Percentiles rank a stretch among this genome's conserved stretches.
phyloP scores from a whole-genome alignment of 192 early-diverging fungal genomes.

The Coemansia sp. region DNA sequence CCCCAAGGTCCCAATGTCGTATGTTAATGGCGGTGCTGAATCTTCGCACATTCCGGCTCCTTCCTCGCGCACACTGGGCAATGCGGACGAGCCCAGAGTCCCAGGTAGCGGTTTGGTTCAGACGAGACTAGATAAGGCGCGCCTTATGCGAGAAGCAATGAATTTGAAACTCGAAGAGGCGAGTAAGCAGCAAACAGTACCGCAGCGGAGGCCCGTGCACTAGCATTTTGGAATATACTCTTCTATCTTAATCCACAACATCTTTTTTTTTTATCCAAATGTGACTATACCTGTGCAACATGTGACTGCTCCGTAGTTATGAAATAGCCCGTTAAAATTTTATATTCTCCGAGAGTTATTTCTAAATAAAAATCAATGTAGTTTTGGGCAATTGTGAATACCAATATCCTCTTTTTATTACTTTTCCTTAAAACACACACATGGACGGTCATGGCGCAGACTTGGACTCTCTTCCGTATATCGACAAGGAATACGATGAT shows the following conservation, averaged over 20 bases:
- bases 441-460: constrained; percentile 5
- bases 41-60: constrained; percentile 18
- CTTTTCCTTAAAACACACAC: background rate
- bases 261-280: background rate
- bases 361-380: background rate
- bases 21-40: constrained; percentile 8
- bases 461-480: constrained; percentile 50
- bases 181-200: constrained; percentile 33
- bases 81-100: constrained; percentile 17
- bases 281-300: background rate
- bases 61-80: constrained; percentile 17
- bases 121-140: constrained; percentile 32
- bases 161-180: constrained; percentile 27
- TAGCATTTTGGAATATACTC: background rate
- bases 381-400: background rate
- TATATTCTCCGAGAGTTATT: constrained; percentile 1
- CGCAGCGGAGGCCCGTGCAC: constrained; percentile 31
- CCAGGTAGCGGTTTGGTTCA: constrained; percentile 22
- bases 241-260: background rate
- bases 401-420: background rate
- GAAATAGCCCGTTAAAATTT: background rate
- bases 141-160: constrained; percentile 32
- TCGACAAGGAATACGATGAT: constrained; percentile 55
- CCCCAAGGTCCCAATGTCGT: constrained; percentile 26
- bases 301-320: background rate